Percentiles rank a stretch among this genome's conserved stretches.
Conservation (phyloP, 306 rosid genomes). For the Cajanus cajan region DNA sequence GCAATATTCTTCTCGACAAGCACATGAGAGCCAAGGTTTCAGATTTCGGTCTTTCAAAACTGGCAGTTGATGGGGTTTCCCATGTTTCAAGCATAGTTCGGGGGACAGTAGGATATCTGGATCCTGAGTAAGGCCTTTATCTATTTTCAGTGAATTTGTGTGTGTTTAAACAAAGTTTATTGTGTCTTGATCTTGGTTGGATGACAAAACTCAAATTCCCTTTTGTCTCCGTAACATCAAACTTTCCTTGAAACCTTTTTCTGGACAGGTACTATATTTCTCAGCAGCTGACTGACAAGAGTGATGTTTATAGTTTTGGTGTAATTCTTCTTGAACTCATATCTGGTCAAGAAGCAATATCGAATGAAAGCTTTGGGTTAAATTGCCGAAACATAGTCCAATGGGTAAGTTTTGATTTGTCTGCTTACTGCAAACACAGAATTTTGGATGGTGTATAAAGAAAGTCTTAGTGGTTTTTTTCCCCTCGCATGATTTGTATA, state of each 20-base stretch:
- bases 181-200: not conserved
- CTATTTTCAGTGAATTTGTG: constrained; percentile 12
- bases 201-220: not conserved
- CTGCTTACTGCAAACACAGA: not conserved
- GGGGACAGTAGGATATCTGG: constrained; percentile 94
- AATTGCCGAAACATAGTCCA: constrained; percentile 95
- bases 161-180: constrained; percentile 7
- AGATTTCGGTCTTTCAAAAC: constrained; percentile 97
- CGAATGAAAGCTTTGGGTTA: constrained; percentile 83
- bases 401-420: constrained; percentile 71
- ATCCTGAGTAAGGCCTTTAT: constrained; percentile 82
- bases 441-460: not conserved
- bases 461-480: not conserved
- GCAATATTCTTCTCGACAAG: constrained; percentile 90
- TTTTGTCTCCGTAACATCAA: not conserved
- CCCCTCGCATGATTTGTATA: not conserved
- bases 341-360: constrained; percentile 98
- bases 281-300: constrained; percentile 95
- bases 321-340: constrained; percentile 98
- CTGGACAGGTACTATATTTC: constrained; percentile 84
- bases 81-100: constrained; percentile 96
- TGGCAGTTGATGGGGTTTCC: constrained; percentile 91
- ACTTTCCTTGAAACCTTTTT: not conserved
- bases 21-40: constrained; percentile 95
- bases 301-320: constrained; percentile 94